Percentiles rank a stretch among this genome's conserved stretches.
Conservation (phyloP, 768 basidiomycete species). For the Leucocoprinus sp. region DNA sequence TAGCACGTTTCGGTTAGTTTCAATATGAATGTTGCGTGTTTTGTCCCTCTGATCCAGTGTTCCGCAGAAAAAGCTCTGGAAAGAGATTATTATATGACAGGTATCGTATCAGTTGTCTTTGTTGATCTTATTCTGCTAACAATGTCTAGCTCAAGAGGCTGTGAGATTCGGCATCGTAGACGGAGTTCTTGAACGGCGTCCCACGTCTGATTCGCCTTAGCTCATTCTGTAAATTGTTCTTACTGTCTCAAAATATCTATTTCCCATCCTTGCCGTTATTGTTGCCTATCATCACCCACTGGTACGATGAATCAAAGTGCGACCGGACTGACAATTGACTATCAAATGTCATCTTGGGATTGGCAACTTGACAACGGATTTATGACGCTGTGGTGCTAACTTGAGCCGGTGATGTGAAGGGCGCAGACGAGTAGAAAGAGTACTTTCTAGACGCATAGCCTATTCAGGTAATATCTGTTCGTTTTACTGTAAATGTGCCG, state of each 20-base stretch:
- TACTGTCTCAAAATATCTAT: background rate
- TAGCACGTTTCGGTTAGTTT: constrained; percentile 70
- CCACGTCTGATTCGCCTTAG: constrained; percentile 36
- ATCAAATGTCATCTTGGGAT: no score
- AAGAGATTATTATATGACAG: constrained; percentile 95
- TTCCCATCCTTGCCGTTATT: background rate
- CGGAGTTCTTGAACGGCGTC: constrained; percentile 72
- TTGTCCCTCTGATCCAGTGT: constrained; percentile 15
- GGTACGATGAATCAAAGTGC: no score
- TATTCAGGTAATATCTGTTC: no score
- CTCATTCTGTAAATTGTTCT: constrained; percentile 7
- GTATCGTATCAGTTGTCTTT: constrained; percentile 27
- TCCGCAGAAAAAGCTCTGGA: constrained; percentile 77
- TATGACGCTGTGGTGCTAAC: no score
- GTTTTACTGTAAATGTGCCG: no score
- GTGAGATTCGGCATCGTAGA: constrained; percentile 90
- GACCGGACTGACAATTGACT: no score
- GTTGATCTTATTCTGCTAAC: constrained; percentile 16
- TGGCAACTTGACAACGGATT: no score
- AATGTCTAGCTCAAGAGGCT: constrained; percentile 67
- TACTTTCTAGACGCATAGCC: no score
- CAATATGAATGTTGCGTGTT: constrained; percentile 8
- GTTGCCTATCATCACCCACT: background rate
- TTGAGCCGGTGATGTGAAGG: no score
- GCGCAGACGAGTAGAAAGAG: no score